phyloP scores from a whole-genome alignment of 306 rosid genomes.

The Pyrus communis region DNA sequence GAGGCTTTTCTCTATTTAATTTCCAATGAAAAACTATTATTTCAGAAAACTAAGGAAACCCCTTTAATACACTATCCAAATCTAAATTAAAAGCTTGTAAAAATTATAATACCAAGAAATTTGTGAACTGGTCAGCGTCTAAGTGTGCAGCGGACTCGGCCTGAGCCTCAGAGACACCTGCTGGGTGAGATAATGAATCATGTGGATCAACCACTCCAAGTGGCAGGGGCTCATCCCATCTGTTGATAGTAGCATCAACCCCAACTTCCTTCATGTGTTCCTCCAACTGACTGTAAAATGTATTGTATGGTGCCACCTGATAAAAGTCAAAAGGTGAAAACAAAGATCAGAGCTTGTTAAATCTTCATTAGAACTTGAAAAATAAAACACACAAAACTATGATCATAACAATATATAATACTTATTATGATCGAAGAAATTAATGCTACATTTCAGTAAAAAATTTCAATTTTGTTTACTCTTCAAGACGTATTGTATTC shows the following conservation, averaged over 20 bases:
- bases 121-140: conserved; percentile 82
- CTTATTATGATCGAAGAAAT: not conserved
- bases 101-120: conserved; percentile 54
- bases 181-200: conserved; percentile 96
- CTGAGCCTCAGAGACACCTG: conserved; percentile 91
- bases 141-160: conserved; percentile 66
- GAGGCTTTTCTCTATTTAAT: not conserved
- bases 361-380: not conserved
- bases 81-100: not conserved
- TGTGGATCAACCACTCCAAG: conserved; percentile 90
- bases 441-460: not conserved
- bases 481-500: not conserved
- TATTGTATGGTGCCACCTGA: conserved; percentile 97
- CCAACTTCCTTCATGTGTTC: conserved; percentile 90
- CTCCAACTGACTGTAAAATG: conserved; percentile 77
- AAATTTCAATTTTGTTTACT: not conserved
- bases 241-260: conserved; percentile 56
- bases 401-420: not conserved
- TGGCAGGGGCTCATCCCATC: conserved; percentile 80
- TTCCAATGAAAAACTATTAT: not conserved
- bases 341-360: not conserved
- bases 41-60: not conserved
- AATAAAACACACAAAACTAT: not conserved
- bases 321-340: conserved; percentile 1
- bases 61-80: not conserved